Evolutionary conservation across 2,329 filamentous ascomycete species (phyloP).

Genomic region (Myriosclerotinia scirpicola): DNA sequence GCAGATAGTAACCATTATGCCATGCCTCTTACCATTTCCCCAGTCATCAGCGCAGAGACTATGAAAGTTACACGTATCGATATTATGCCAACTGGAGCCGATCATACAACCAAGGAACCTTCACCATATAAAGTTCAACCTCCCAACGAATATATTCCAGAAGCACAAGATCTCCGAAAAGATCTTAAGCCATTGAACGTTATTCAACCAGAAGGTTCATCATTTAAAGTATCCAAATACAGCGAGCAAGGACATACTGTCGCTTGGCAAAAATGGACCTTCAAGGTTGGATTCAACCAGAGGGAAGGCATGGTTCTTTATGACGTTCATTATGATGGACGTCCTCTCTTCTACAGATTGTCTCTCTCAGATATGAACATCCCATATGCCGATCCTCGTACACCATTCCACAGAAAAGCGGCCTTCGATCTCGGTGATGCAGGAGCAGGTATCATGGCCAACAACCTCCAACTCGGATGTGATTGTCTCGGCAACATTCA

Average conservation of each 20-base stretch:
- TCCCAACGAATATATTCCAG: slow-evolving; percentile 64
- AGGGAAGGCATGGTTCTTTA: slow-evolving; percentile 68
- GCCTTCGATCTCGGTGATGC: slow-evolving; percentile 70
- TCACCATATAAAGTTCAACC: slow-evolving; percentile 56
- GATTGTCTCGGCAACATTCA: slow-evolving; percentile 71
- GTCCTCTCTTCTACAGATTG: slow-evolving; percentile 66
- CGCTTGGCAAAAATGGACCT: slow-evolving; percentile 66
- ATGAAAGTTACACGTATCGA: slow-evolving; percentile 70
- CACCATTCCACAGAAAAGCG: slow-evolving; percentile 67
- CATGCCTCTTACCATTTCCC: slow-evolving; percentile 62
- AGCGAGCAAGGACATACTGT: slow-evolving; percentile 55
- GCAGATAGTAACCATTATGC: slow-evolving; percentile 69
- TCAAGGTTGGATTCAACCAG: slow-evolving; percentile 61
- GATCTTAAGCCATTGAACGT: slow-evolving; percentile 66
- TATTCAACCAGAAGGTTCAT: slow-evolving; percentile 63
- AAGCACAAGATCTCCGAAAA: slow-evolving; percentile 58
- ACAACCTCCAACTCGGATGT: slow-evolving; percentile 68
- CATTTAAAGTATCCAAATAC: slow-evolving; percentile 54
- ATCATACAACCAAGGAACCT: slow-evolving; percentile 56
- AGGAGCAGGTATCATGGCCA: slow-evolving; percentile 65
- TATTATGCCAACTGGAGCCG: slow-evolving; percentile 64
- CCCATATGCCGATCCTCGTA: slow-evolving; percentile 61
- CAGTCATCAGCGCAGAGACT: slow-evolving; percentile 62
- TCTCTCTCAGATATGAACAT: slow-evolving; percentile 65
- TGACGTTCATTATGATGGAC: slow-evolving; percentile 61